Base-by-base conservation (phyloP, 169 alveolate species). In the Perkinsus olseni region DNA sequence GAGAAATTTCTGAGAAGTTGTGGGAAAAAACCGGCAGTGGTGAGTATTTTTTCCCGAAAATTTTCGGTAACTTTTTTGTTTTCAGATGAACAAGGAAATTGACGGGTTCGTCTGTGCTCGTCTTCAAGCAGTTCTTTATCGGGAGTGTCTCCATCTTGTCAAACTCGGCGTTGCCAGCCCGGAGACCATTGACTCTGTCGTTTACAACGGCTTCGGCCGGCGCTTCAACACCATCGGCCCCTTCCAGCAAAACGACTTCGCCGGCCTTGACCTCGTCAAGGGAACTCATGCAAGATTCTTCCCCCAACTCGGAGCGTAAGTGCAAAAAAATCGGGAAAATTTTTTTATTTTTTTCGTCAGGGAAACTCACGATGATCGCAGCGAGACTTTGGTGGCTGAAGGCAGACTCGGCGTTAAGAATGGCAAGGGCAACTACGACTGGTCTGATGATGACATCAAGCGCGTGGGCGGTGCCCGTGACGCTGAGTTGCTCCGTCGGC, bases 91-190 rank as follows among this genome's bases (percentile, higher is more conserved):
- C 17, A 38, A 39, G 74, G 92, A 91, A 34, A 40, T 39, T 28
- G 74, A 38, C 74, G 92, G 92, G 8, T 91, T 91, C 92, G 92
- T 91, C 40, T 40, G 50, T 38, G 92, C 92, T 20, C 92, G 92
- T 38, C 50, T 91, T 11, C 92, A 91, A 40, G 92, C 92, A 11
- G 39, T 36, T 38, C 74, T 91, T 11, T 34, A 38, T 36, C 92
- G 92, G 0, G 92, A 91, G 74, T 91, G 92, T 20, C 39, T 91
- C 74, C 74, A 38, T 38, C 92, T 91, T n/a, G 92, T 39, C 38
- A 38, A 39, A 36, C 38, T 38, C 21, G 92, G 92, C 31, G 92
- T 91, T 13, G 39, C 74, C 74, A 11, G 20, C 34, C 74, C 92
- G 34, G 92, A 38, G 31, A 40, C 39, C 74, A 40, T 91, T 36